Conservation (phyloP, 208 protist genomes). For the Trypanosoma congolense region DNA sequence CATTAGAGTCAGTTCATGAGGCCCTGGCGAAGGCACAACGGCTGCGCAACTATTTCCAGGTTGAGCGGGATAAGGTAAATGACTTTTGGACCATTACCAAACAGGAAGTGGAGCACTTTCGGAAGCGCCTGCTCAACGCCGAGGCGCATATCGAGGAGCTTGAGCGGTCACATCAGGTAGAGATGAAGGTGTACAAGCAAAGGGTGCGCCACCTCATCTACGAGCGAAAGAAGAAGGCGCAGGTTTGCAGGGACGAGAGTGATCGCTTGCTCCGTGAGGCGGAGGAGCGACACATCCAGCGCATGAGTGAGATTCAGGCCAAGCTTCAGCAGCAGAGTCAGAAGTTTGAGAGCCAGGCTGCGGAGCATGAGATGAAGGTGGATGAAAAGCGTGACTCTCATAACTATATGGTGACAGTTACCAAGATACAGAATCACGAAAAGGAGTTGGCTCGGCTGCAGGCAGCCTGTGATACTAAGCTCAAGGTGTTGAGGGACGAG, state of each 20-base stretch:
- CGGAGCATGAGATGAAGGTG: constrained; percentile 76
- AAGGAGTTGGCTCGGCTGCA: constrained; percentile 79
- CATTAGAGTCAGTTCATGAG: constrained; percentile 48
- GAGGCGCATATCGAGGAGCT: constrained; percentile 93
- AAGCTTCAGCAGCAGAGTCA: constrained; percentile 51
- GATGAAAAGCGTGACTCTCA: constrained; percentile 84
- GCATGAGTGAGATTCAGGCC: constrained; percentile 65
- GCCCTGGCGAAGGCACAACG: constrained; percentile 85
- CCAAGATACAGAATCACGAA: constrained; percentile 85
- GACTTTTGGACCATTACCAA: constrained; percentile 91
- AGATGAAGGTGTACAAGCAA: constrained; percentile 97
- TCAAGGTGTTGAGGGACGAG: constrained; percentile 82
- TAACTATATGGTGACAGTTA: constrained; percentile 83
- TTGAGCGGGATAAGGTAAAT: constrained; percentile 94
- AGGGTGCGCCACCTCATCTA: constrained; percentile 95
- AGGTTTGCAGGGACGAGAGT: constrained; percentile 86
- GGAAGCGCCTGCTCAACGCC: constrained; percentile 74
- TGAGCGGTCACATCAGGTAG: constrained; percentile 93
- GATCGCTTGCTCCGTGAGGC: constrained; percentile 82
- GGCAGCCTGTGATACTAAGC: constrained; percentile 88
- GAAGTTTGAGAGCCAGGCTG: constrained; percentile 52
- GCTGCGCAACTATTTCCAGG: constrained; percentile 95
- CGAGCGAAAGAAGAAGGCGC: constrained; percentile 89
- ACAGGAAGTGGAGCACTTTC: constrained; percentile 86
- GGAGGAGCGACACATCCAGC: constrained; percentile 72